phyloP scores from a whole-genome alignment of 2,329 filamentous ascomycete species.

The Penicillium janthinellum region DNA sequence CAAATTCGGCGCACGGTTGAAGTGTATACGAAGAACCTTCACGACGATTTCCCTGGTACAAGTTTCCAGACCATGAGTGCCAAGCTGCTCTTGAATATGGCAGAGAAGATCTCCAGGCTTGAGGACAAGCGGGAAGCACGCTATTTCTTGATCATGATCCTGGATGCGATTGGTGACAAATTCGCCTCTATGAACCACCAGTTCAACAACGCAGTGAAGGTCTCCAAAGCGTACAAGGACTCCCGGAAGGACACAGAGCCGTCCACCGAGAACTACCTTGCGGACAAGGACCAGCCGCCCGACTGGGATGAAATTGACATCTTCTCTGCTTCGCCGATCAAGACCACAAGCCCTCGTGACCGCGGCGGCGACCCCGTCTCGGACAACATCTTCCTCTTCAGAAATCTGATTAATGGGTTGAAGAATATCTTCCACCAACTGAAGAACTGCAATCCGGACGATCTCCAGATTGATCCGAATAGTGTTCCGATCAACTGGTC shows the following conservation, averaged over 20 bases:
- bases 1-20: conserved; percentile 96
- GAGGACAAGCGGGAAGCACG: conserved; percentile 91
- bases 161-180: conserved; percentile 97
- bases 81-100: conserved; percentile 95
- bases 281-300: conserved; percentile 75
- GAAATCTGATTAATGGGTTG: conserved; percentile 90
- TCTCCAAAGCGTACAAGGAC: conserved; percentile 81
- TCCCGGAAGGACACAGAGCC: conserved; percentile 69
- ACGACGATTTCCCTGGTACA: conserved; percentile 93
- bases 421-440: conserved; percentile 97
- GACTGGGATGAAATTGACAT: conserved; percentile 99
- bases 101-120: conserved; percentile 93
- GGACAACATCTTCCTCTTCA: conserved; percentile 98
- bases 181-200: conserved; percentile 98
- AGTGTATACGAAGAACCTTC: conserved; percentile 94
- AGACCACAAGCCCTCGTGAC: conserved; percentile 87
- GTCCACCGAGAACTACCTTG: conserved; percentile 75
- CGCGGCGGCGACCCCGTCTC: conserved; percentile 85
- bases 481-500: conserved; percentile 89
- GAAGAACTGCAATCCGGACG: conserved; percentile 78
- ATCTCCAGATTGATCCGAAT: conserved; percentile 69
- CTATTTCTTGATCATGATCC: conserved; percentile 93
- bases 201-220: conserved; percentile 90
- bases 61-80: conserved; percentile 99
- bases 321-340: conserved; percentile 93